These are phyloP conservation scores for Daedaleopsis sinensis DNA, from an alignment of 768 basidiomycete species.

Conservation along the genomic window DNA sequence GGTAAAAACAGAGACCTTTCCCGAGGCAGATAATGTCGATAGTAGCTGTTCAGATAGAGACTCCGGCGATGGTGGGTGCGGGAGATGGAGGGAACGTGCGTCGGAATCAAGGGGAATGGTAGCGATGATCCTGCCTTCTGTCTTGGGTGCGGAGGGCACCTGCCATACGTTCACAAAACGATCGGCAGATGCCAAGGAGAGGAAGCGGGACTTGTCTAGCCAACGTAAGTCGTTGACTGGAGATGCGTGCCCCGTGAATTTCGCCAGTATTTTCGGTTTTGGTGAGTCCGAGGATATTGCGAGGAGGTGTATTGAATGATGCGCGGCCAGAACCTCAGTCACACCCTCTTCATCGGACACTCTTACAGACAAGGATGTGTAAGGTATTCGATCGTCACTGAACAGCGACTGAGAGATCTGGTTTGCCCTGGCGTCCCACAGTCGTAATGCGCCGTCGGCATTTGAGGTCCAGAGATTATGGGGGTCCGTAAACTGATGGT, in stretches of 20 bases:
- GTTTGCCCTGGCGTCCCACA: slow-evolving; percentile 59
- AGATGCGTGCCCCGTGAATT: slow-evolving; percentile 70
- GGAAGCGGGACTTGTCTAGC: slow-evolving; percentile 50
- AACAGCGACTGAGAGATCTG: slow-evolving; percentile 54
- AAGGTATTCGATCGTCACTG: slow-evolving; percentile 60
- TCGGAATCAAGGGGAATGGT: slow-evolving; percentile 68
- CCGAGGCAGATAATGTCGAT: slow-evolving; percentile 60
- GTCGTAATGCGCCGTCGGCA: slow-evolving; percentile 56
- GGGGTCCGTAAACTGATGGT: slow-evolving; percentile 32
- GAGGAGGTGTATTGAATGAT: slow-evolving; percentile 60
- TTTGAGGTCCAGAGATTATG: slow-evolving; percentile 56
- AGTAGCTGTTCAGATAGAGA: slow-evolving; percentile 42
- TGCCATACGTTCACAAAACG: slow-evolving; percentile 67
- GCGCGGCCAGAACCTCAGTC: slow-evolving; percentile 56
- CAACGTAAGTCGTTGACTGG: slow-evolving; percentile 54
- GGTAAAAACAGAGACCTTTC: slow-evolving; percentile 59
- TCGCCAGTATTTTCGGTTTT: slow-evolving; percentile 49
- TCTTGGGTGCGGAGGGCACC: slow-evolving; percentile 41
- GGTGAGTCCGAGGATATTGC: slow-evolving; percentile 37
- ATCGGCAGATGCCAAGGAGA: slow-evolving; percentile 65
- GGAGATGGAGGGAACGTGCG: slow-evolving; percentile 45
- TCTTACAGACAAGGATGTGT: slow-evolving; percentile 51
- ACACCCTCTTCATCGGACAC: slow-evolving; percentile 38
- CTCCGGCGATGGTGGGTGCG: slow-evolving; percentile 23
- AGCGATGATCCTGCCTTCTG: slow-evolving; percentile 57